Evolutionary conservation across 2,329 filamentous ascomycete species (phyloP), one percentile per base, ranked within the genome.

Genomic region (Fusarium domesticum): DNA sequence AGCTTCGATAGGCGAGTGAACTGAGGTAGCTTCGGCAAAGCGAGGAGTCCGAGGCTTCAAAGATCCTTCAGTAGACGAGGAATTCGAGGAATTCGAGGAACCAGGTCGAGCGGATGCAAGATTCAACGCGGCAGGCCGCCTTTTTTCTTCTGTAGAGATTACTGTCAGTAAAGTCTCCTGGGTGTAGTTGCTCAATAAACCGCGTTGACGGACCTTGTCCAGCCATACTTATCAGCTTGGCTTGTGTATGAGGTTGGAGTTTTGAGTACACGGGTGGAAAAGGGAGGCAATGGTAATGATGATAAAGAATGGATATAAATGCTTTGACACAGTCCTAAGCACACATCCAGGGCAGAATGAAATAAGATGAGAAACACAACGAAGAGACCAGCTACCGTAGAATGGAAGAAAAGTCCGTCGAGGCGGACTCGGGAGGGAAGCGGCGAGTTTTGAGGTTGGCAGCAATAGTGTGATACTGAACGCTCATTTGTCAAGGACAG

Each of bases 21-120:
- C 83, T 19, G 85, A 79, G 20, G 87, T 92, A 35, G 86, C 87
- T 73, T 91, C 87, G 43, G 85, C 85, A 62, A 92, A 92, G 61
- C 87, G 84, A 59, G 87, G 85, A 57, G 84, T 85, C 61, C 87
- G 79, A 50, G 85, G 85, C 70, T 86, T 87, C 53, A 82, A 70
- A 14, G 79, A 82, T 35, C 71, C 74, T 53, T 71, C 70, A 45
- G 76, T 76, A 19, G 77, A 78, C 31, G 70, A 71, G 12, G 77
- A 80, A 39, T 70, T 69, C 31, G 70, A 71, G 12, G 77, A 80
- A 39, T 70, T 69, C 35, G 72, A 71, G 5, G 77, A 75, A 18
- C 67, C 69, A 39, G 75, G 72, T 47, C 76, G 72, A 43, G 68
- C 64, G 18, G 76, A 72, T 19, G 71, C 67, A 45, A 82, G 67